Evolutionary conservation across 2,329 filamentous ascomycete species (phyloP).

Genomic region (Ascochyta pisi): DNA sequence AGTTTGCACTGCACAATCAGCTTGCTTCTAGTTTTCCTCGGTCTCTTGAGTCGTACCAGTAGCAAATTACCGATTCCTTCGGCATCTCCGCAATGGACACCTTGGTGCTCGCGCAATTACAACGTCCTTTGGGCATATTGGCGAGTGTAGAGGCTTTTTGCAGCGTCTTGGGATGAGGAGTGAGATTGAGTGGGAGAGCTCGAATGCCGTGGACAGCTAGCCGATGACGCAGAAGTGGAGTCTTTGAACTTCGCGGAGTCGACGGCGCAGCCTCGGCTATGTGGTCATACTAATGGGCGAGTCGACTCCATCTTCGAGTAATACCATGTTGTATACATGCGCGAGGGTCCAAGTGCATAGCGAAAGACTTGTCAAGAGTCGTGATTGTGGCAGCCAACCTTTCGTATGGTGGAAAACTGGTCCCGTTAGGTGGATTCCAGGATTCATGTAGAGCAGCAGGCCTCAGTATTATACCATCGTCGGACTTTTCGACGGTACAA

Average conservation of each 20-base stretch:
- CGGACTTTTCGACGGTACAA: too few species aligned
- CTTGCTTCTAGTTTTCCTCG: neutral
- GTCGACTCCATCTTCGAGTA: neutral
- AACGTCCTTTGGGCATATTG: conserved; percentile 37
- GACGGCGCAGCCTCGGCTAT: conserved; percentile 9
- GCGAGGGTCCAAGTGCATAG: neutral
- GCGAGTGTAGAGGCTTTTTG: neutral
- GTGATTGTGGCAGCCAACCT: neutral
- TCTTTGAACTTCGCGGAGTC: neutral
- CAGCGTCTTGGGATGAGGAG: too few species aligned
- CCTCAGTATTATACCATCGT: too few species aligned
- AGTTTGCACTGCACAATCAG: conserved; percentile 33
- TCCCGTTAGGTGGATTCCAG: too few species aligned
- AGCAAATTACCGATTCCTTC: conserved; percentile 34
- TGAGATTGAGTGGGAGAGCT: neutral
- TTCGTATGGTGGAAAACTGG: too few species aligned
- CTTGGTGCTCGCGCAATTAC: conserved; percentile 41
- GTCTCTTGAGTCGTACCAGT: conserved; percentile 29
- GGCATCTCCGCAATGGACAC: conserved; percentile 34
- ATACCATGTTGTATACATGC: neutral
- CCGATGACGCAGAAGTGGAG: conserved; percentile 3
- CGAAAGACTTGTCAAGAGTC: neutral
- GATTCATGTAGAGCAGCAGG: too few species aligned
- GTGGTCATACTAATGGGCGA: neutral
- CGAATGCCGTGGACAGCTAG: neutral